Evolutionary conservation across 1,139 yeast genomes (phyloP).

Genomic region (Candida sanyaensis): DNA sequence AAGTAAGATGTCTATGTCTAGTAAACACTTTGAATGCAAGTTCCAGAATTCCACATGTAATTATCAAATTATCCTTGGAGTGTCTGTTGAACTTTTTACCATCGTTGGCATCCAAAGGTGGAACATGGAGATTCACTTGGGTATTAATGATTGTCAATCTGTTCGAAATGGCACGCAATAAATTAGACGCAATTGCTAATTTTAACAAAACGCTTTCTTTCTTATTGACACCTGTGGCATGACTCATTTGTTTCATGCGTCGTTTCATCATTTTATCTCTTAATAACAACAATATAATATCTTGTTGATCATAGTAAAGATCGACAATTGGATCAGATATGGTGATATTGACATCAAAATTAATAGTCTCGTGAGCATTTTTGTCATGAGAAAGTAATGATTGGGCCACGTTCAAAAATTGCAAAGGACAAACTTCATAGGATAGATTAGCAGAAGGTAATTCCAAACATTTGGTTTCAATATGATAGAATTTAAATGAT

Average conservation of each 20-base stretch:
- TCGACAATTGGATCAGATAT: conserved; percentile 37
- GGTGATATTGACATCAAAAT: conserved; percentile 21
- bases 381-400: conserved; percentile 13
- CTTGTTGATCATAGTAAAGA: conserved; percentile 42
- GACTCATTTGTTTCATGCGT: conserved; percentile 12
- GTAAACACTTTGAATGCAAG: conserved; percentile 31
- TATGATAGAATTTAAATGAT: conserved; percentile 31
- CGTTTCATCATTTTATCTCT: conserved; percentile 13
- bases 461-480: conserved; percentile 34
- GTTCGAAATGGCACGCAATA: conserved; percentile 23
- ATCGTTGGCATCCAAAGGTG: conserved; percentile 22
- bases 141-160: conserved; percentile 37
- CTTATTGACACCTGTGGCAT: conserved; percentile 14
- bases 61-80: conserved; percentile 29
- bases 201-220: conserved; percentile 11
- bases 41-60: conserved; percentile 26
- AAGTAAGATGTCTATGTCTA: conserved; percentile 20
- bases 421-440: conserved; percentile 24
- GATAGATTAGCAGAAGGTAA: conserved; percentile 36
- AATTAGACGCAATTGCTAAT: conserved; percentile 11
- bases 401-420: conserved; percentile 14
- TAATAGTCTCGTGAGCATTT: conserved; percentile 14
- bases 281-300: conserved; percentile 13
- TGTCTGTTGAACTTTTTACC: conserved; percentile 28
- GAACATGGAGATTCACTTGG: conserved; percentile 31